These are phyloP conservation scores for Cubamyces lactineus DNA, from an alignment of 768 basidiomycete genomes.

Conservation along the genomic window DNA sequence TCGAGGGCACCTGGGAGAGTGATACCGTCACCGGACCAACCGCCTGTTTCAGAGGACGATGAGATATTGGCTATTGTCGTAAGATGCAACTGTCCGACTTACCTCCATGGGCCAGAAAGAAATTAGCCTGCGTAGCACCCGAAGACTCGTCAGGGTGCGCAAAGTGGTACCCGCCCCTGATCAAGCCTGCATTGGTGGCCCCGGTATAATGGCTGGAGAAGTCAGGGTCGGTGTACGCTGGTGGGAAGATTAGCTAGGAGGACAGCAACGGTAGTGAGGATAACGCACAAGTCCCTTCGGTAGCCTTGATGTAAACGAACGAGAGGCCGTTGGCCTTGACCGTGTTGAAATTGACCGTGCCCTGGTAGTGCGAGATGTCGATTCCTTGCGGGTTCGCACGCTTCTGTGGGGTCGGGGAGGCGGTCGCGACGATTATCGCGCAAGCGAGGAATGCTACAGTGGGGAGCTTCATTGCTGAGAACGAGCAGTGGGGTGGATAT, in stretches of 20 bases:
- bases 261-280: background rate
- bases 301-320: conserved; percentile 71
- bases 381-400: conserved; percentile 52
- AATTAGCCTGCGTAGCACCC: conserved; percentile 62
- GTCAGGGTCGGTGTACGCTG: conserved; percentile 44
- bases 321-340: conserved; percentile 53
- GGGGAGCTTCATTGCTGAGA: background rate
- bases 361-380: conserved; percentile 58
- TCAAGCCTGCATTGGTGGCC: conserved; percentile 57
- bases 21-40: conserved; percentile 57
- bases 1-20: conserved; percentile 69
- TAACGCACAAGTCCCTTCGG: conserved; percentile 57
- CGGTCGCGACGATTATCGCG: background rate
- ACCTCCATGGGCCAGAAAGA: conserved; percentile 62
- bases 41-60: conserved; percentile 38
- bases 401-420: conserved; percentile 29
- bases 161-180: conserved; percentile 65
- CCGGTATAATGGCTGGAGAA: conserved; percentile 58
- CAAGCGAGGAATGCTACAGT: background rate
- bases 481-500: background rate
- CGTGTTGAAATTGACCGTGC: conserved; percentile 52
- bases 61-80: background rate
- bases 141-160: conserved; percentile 55
- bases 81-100: conserved; percentile 1
- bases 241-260: background rate